These are phyloP conservation scores for Alternaria rosae DNA, from an alignment of 2,329 filamentous ascomycete species.

Conservation along the genomic window DNA sequence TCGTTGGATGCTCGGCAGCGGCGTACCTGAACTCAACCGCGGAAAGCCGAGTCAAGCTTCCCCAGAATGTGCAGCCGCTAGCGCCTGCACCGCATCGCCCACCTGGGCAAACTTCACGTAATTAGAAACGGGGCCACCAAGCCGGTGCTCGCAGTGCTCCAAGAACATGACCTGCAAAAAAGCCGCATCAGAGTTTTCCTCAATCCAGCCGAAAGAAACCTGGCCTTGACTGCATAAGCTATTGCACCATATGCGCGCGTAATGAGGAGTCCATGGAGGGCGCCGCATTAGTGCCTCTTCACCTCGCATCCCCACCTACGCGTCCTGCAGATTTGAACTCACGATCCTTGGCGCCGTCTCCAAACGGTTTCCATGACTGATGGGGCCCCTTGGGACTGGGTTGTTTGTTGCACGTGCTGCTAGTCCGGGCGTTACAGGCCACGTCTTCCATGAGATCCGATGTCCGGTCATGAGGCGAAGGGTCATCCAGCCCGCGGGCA, in stretches of 20 bases:
- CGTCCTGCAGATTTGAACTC: conserved; percentile 31
- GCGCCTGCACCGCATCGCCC: conserved; percentile 26
- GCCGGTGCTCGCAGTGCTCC: conserved; percentile 4
- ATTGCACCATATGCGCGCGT: conserved; percentile 18
- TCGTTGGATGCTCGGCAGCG: conserved; percentile 4
- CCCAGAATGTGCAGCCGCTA: conserved; percentile 18
- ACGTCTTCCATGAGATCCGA: neutral
- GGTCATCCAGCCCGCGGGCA: conserved; percentile 11
- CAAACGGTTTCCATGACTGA: conserved; percentile 25
- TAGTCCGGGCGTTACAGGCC: neutral
- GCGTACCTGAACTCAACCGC: conserved; percentile 26
- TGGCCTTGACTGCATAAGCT: conserved; percentile 5
- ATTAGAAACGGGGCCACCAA: conserved; percentile 19
- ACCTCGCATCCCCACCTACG: conserved; percentile 7
- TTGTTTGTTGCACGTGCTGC: conserved; percentile 35
- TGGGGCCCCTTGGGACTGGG: conserved; percentile 39
- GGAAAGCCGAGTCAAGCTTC: conserved; percentile 21
- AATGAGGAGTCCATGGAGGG: conserved; percentile 6
- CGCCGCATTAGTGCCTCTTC: conserved; percentile 9
- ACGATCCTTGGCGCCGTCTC: conserved; percentile 39
- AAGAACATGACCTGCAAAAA: conserved; percentile 28
- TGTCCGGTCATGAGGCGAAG: conserved; percentile 1
- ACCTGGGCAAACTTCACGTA: conserved; percentile 30
- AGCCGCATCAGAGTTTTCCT: conserved; percentile 36
- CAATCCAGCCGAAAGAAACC: conserved; percentile 8